Evolutionary conservation across 768 basidiomycete genomes (phyloP).

Genomic region (Lactifluus piperatus): DNA sequence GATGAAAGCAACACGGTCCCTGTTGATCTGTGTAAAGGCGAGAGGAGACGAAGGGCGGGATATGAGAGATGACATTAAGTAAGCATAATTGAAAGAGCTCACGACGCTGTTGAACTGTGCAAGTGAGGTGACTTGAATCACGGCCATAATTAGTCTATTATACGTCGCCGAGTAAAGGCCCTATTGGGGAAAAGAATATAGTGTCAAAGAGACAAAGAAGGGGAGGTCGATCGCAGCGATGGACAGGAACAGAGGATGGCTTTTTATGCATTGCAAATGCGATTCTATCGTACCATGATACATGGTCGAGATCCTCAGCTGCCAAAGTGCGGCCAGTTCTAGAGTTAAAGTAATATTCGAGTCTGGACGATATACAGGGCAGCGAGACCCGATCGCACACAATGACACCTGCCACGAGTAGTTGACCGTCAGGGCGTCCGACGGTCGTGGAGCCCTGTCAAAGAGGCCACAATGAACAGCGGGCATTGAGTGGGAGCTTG

Average conservation of each 20-base stretch:
- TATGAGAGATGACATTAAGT: not conserved
- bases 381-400: not conserved
- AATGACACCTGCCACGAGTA: constrained; percentile 5
- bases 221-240: not conserved
- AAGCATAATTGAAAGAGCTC: not conserved
- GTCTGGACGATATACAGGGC: not conserved
- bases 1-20: constrained; percentile 3
- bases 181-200: not conserved
- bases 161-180: not conserved
- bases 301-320: not conserved
- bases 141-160: constrained; percentile 6
- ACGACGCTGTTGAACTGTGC: constrained; percentile 8
- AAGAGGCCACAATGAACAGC: constrained; percentile 1
- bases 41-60: not conserved
- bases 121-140: constrained; percentile 11
- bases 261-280: constrained; percentile 5
- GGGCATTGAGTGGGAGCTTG: not conserved
- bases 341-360: not conserved
- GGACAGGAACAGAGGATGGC: not conserved
- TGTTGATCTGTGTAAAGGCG: not conserved
- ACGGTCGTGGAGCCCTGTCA: not conserved
- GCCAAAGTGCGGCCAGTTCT: not conserved
- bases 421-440: not conserved
- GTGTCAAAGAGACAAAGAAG: not conserved
- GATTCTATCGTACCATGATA: not conserved